Percentiles rank a stretch among this genome's conserved stretches.
These are phyloP conservation scores for Cladosporium colombiae DNA, from an alignment of 2,329 filamentous ascomycete genomes.

Conservation along the genomic window DNA sequence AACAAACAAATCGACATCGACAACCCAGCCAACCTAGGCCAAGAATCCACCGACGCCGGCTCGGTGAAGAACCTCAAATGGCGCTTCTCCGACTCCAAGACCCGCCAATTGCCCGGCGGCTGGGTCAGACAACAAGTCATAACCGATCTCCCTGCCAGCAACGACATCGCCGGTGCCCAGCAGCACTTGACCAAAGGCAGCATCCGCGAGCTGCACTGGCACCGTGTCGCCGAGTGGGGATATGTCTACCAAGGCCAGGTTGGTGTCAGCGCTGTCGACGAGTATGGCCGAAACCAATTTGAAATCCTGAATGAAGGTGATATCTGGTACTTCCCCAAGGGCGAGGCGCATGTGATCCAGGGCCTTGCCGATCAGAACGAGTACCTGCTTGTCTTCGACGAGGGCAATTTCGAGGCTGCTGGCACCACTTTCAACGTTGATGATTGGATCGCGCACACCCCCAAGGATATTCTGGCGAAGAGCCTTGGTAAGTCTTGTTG, in stretches of 20 bases:
- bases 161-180: slow-evolving; percentile 68
- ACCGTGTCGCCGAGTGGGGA: slow-evolving; percentile 56
- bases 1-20: slow-evolving; percentile 62
- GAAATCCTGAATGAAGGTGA: slow-evolving; percentile 55
- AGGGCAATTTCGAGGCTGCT: slow-evolving; percentile 61
- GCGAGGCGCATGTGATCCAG: slow-evolving; percentile 63
- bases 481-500: slow-evolving; percentile 64
- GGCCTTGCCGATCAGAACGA: slow-evolving; percentile 67
- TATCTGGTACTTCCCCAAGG: slow-evolving; percentile 52
- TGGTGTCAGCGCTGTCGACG: slow-evolving; percentile 54
- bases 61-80: slow-evolving; percentile 64
- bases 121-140: slow-evolving; percentile 68
- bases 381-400: slow-evolving; percentile 66
- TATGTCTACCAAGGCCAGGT: slow-evolving; percentile 57
- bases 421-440: slow-evolving; percentile 71
- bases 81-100: slow-evolving; percentile 69
- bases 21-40: slow-evolving; percentile 65
- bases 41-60: slow-evolving; percentile 63
- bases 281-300: slow-evolving; percentile 51
- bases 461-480: slow-evolving; percentile 64
- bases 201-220: slow-evolving; percentile 66
- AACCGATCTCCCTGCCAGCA: slow-evolving; percentile 65
- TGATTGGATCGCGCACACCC: slow-evolving; percentile 69
- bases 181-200: slow-evolving; percentile 68
- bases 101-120: slow-evolving; percentile 61